Evolutionary conservation across 495 filamentous ascomycete species (phyloP).

Genomic region (Aspergillus bertholletiae): DNA sequence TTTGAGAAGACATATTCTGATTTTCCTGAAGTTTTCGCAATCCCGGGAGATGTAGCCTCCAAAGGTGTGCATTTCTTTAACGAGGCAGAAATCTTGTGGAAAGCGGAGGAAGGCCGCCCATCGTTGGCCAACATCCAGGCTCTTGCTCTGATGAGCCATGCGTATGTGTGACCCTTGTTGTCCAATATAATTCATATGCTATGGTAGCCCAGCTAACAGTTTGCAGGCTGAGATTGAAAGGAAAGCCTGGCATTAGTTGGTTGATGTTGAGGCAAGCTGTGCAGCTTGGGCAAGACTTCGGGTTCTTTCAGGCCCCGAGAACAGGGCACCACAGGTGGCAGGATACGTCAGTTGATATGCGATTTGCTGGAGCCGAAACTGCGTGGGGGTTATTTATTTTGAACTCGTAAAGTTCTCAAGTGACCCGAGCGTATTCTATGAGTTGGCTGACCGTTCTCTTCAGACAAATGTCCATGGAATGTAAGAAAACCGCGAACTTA

Average conservation of each 20-base stretch:
- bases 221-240: conserved; percentile 30
- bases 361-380: conserved; percentile 24
- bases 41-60: conserved; percentile 22
- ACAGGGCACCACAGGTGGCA: conserved; percentile 6
- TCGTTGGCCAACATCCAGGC: conserved; percentile 36
- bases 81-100: conserved; percentile 35
- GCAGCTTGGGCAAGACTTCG: conserved; percentile 32
- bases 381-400: conserved; percentile 36
- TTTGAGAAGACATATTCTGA: conserved; percentile 38
- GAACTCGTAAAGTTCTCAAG: conserved; percentile 21
- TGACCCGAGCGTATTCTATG: background rate
- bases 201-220: conserved; percentile 10
- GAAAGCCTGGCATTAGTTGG: conserved; percentile 30
- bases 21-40: conserved; percentile 43
- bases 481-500: conserved; percentile 20
- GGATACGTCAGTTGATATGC: conserved; percentile 14
- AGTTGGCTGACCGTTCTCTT: conserved; percentile 7
- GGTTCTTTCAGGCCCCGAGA: conserved; percentile 21
- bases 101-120: conserved; percentile 28
- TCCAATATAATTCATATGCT: background rate
- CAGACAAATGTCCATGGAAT: conserved; percentile 34
- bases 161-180: conserved; percentile 24
- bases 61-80: conserved; percentile 29
- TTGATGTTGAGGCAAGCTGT: conserved; percentile 32
- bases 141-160: conserved; percentile 30